phyloP scores from a whole-genome alignment of 2,329 filamentous ascomycete genomes.

The Microsporum canis region DNA sequence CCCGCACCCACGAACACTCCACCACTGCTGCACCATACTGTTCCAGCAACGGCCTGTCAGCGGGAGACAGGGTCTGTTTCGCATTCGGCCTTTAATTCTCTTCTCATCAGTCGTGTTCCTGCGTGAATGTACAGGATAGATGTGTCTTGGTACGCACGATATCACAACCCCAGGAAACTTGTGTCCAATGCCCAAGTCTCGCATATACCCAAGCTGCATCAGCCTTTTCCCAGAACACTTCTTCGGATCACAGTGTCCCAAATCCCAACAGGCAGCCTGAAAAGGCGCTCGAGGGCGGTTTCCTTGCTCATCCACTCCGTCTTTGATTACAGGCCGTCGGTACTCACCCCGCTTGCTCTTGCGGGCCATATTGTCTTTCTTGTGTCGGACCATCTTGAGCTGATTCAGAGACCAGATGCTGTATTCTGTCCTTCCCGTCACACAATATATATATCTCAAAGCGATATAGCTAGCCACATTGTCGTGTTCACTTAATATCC shows the following conservation, averaged over 20 bases:
- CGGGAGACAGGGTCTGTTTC: constrained; percentile 70
- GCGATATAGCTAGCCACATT: not conserved
- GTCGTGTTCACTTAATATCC: too few species aligned
- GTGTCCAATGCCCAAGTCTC: constrained; percentile 81
- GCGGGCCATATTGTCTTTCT: constrained; percentile 68
- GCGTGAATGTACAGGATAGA: not conserved
- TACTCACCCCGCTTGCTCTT: constrained; percentile 61
- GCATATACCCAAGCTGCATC: constrained; percentile 86
- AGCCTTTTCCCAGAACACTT: constrained; percentile 91
- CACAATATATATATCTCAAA: not conserved
- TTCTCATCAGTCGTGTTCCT: constrained; percentile 3
- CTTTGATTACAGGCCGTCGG: constrained; percentile 33
- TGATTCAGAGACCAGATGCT: not conserved
- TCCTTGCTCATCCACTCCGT: constrained; percentile 32
- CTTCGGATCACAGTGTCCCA: constrained; percentile 95
- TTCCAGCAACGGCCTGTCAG: constrained; percentile 70
- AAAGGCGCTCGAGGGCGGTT: constrained; percentile 42
- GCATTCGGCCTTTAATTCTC: constrained; percentile 57
- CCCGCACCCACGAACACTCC: constrained; percentile 92
- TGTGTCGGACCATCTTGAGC: constrained; percentile 73
- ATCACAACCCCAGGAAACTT: constrained; percentile 87
- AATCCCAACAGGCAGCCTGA: constrained; percentile 95
- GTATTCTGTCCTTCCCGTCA: too few species aligned
- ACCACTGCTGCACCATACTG: constrained; percentile 90
- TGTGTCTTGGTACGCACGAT: constrained; percentile 40